Conservation (phyloP, 768 basidiomycete species). For the Mycena pura region DNA sequence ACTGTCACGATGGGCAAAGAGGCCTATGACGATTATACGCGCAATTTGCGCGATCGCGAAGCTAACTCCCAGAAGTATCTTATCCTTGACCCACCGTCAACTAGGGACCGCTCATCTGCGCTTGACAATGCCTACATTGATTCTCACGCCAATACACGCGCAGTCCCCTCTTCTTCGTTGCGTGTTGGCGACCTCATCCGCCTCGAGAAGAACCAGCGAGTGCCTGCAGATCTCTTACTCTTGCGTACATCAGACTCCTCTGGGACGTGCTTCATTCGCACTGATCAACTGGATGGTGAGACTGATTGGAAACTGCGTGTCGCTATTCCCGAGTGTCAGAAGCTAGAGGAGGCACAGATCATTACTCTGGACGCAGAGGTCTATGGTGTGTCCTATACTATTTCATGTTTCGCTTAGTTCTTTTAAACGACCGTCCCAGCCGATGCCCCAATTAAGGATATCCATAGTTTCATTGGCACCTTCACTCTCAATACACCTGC, state of each 20-base stretch:
- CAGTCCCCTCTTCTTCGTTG: conserved; percentile 86
- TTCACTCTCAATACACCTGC: conserved; percentile 69
- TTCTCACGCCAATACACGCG: conserved; percentile 63
- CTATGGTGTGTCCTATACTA: conserved; percentile 60
- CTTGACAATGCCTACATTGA: conserved; percentile 52
- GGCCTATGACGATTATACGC: conserved; percentile 97
- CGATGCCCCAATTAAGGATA: conserved; percentile 95
- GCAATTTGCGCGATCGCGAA: conserved; percentile 88
- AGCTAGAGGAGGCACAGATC: conserved; percentile 57
- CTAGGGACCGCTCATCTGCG: conserved; percentile 40
- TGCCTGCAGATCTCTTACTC: conserved; percentile 93
- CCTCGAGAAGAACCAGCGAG: conserved; percentile 96
- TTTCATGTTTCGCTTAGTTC: conserved; percentile 18
- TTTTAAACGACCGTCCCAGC: conserved; percentile 55
- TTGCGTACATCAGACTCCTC: conserved; percentile 86
- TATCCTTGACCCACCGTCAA: conserved; percentile 66
- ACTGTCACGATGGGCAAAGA: conserved; percentile 98
- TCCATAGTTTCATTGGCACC: conserved; percentile 94
- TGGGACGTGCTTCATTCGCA: conserved; percentile 96
- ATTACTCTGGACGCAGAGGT: conserved; percentile 86
- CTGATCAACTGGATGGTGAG: conserved; percentile 98
- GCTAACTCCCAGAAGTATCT: conserved; percentile 95
- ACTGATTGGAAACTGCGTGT: conserved; percentile 99
- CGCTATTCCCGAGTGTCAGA: conserved; percentile 85
- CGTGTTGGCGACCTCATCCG: conserved; percentile 91